Evolutionary conservation across 108 stramenopile genomes (phyloP).

Genomic region (Nannochloropsis gaditana): DNA sequence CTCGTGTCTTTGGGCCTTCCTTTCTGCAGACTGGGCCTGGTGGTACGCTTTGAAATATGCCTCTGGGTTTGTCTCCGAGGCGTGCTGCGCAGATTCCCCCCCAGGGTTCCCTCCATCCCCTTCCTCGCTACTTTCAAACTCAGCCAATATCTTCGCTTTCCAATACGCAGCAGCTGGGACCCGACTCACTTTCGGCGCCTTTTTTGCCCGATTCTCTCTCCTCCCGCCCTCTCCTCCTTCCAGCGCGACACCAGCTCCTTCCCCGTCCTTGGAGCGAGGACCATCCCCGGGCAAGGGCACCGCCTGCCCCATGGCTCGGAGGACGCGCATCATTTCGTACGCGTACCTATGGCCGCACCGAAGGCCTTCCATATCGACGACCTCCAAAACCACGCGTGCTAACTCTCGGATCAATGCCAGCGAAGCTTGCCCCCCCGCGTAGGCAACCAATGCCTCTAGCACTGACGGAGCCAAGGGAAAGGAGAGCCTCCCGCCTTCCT

Average conservation of each 20-base stretch:
- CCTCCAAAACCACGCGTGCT: not conserved
- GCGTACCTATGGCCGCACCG: not conserved
- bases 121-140: not conserved
- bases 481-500: not conserved
- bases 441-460: slow-evolving; percentile 9
- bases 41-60: not conserved
- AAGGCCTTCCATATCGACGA: not conserved
- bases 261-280: no score
- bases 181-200: not conserved
- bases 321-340: not conserved
- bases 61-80: not conserved
- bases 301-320: not conserved
- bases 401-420: not conserved
- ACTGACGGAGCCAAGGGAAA: not conserved
- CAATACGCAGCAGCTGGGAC: not conserved
- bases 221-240: not conserved
- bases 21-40: not conserved
- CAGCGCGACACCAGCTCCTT: no score
- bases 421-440: not conserved
- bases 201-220: not conserved
- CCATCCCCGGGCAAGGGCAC: not conserved
- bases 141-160: not conserved
- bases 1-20: not conserved
- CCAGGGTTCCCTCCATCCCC: not conserved
- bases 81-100: not conserved